phyloP scores from a whole-genome alignment of 208 protist genomes.

The Wallacemonas sp. region DNA sequence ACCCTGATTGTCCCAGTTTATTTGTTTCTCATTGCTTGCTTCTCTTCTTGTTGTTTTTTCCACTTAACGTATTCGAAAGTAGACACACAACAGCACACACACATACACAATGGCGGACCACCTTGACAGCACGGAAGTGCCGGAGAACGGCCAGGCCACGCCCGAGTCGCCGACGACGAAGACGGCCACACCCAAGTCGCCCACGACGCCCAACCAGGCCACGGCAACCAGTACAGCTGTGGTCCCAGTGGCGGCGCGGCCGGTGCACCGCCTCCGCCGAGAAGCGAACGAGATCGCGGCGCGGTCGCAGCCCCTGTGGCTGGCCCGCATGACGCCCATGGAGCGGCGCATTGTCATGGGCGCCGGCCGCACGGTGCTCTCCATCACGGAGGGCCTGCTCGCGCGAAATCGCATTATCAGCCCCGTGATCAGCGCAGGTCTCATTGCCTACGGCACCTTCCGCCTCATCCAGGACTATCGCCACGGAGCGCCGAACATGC shows the following conservation, averaged over 20 bases:
- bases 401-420: constrained; percentile 48
- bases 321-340: constrained; percentile 37
- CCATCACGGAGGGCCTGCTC: constrained; percentile 58
- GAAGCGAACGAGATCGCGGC: not conserved
- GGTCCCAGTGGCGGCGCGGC: not conserved
- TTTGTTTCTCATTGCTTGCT: constrained; percentile 8
- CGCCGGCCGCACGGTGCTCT: constrained; percentile 43
- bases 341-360: constrained; percentile 44
- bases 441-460: constrained; percentile 61
- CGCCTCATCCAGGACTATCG: constrained; percentile 54
- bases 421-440: constrained; percentile 52
- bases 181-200: not conserved
- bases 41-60: not conserved
- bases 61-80: not conserved
- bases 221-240: not conserved
- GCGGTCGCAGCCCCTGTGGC: constrained; percentile 11
- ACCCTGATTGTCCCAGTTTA: not conserved
- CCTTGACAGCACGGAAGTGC: not conserved
- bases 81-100: not conserved
- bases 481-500: constrained; percentile 49
- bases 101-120: not conserved
- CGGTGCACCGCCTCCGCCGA: constrained; percentile 12
- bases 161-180: not conserved
- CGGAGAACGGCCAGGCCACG: not conserved
- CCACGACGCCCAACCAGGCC: not conserved